Evolutionary conservation across 257 asterid species (phyloP).

Genomic region (Solanum clarkiae): DNA sequence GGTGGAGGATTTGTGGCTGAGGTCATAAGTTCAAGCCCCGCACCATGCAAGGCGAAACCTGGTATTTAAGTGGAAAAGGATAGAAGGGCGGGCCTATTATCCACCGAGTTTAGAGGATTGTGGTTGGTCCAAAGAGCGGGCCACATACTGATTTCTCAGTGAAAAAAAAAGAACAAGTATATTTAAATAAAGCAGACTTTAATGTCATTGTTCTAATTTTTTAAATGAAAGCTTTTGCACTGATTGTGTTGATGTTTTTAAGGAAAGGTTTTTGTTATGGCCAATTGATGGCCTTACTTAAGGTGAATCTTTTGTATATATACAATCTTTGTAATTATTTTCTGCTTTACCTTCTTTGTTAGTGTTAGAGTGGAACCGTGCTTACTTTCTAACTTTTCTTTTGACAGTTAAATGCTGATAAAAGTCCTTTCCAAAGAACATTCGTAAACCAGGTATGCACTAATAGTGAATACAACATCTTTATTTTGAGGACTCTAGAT

Average conservation of each 20-base stretch:
- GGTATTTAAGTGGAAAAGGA: too few relatives aligned
- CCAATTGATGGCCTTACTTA: neutral
- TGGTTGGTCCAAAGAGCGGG: too few relatives aligned
- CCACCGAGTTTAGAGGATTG: too few relatives aligned
- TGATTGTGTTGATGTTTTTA: neutral
- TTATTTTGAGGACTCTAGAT: neutral
- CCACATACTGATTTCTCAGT: too few relatives aligned
- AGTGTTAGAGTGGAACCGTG: neutral
- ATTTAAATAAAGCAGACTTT: neutral
- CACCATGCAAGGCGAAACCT: too few relatives aligned
- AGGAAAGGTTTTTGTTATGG: neutral
- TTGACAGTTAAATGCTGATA: slow-evolving; percentile 76
- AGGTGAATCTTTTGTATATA: neutral
- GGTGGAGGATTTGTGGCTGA: too few relatives aligned
- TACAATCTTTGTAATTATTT: neutral
- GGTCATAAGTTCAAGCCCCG: too few relatives aligned
- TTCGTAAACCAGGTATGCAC: slow-evolving; percentile 78
- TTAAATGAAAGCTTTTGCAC: neutral
- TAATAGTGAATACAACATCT: neutral
- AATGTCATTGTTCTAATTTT: neutral
- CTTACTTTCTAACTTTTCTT: slow-evolving; percentile 8
- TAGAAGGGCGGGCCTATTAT: too few relatives aligned
- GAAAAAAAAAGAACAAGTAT: too few relatives aligned
- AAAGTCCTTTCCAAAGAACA: slow-evolving; percentile 90
- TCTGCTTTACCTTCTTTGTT: neutral